Evolutionary conservation across 306 rosid genomes (phyloP).

Genomic region (Malus domestica): ASM211411v1 NC_041805.1:22847501-22848000

Average conservation of each 20-base stretch:
- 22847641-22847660: conserved; percentile 16
- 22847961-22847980: not conserved
- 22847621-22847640: not conserved
- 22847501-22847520: conserved; percentile 43
- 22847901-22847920: not conserved
- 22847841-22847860: conserved; percentile 9
- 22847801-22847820: conserved; percentile 10
- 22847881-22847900: conserved; percentile 33
- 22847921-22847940: not conserved
- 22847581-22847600: not conserved
- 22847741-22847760: conserved; percentile 32
- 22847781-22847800: not conserved
- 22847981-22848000: conserved; percentile 40
- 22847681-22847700: conserved; percentile 65
- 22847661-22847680: conserved; percentile 55
- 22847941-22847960: not conserved
- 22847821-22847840: conserved; percentile 14
- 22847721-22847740: conserved; percentile 49
- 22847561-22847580: not conserved
- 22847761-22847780: conserved; percentile 1
- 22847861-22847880: conserved; percentile 40
- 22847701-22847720: conserved; percentile 55
- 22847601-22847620: too few relatives aligned
- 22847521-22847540: conserved; percentile 40
- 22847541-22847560: conserved; percentile 29